These are phyloP conservation scores for Coniella lustricola DNA, from an alignment of 2,329 filamentous ascomycete genomes.

Conservation along the genomic window DNA sequence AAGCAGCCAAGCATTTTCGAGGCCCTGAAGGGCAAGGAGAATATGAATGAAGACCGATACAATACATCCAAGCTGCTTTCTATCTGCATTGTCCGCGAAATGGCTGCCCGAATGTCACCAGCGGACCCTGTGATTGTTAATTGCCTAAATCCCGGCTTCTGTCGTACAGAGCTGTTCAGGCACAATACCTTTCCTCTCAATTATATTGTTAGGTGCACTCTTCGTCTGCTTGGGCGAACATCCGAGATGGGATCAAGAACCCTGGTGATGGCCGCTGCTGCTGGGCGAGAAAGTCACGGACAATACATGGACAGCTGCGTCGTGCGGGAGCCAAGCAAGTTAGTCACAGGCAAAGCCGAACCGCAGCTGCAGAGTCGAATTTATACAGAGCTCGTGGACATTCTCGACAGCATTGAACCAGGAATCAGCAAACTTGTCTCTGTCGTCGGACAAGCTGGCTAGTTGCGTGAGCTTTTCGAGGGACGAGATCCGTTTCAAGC, in stretches of 20 bases:
- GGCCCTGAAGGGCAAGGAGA: constrained; percentile 23
- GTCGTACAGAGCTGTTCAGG: constrained; percentile 33
- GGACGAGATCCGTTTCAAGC: too few species aligned
- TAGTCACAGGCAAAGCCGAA: constrained; percentile 31
- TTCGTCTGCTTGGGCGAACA: constrained; percentile 26
- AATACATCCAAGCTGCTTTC: constrained; percentile 28
- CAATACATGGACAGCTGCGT: constrained; percentile 31
- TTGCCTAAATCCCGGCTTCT: constrained; percentile 33
- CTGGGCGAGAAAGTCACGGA: constrained; percentile 32
- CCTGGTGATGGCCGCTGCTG: constrained; percentile 30
- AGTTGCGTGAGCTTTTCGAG: background rate
- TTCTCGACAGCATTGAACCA: constrained; percentile 36
- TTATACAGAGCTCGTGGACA: constrained; percentile 36
- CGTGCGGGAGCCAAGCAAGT: constrained; percentile 22
- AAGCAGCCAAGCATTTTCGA: constrained; percentile 26
- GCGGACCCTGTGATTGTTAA: constrained; percentile 28
- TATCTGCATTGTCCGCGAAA: constrained; percentile 24
- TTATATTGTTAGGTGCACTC: background rate
- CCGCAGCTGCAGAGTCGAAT: constrained; percentile 28
- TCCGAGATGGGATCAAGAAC: constrained; percentile 34
- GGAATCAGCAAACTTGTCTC: constrained; percentile 27
- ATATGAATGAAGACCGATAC: constrained; percentile 27
- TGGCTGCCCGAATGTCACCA: constrained; percentile 25
- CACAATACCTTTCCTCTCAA: constrained; percentile 2
- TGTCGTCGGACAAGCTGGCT: background rate